Conservation (phyloP, 2,329 filamentous ascomycete species). For the Podosphaera aphanis region DNA sequence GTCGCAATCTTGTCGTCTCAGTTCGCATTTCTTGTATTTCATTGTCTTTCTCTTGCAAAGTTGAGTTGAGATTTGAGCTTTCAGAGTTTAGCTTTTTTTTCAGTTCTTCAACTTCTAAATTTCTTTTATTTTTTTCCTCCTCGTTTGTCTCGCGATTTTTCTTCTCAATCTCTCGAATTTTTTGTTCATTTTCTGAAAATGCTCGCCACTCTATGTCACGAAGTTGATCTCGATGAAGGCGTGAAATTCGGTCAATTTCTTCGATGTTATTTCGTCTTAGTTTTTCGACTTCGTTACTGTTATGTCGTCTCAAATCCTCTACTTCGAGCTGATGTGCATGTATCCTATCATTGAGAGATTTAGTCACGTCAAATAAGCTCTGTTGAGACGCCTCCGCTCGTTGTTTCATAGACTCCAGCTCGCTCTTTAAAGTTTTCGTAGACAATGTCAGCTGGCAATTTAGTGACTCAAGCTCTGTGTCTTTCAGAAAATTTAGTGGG, state of each 20-base stretch:
- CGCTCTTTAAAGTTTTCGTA: constrained; percentile 35
- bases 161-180: constrained; percentile 14
- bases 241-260: constrained; percentile 33
- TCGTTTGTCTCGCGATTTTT: constrained; percentile 29
- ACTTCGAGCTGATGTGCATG: constrained; percentile 27
- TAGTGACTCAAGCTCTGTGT: constrained; percentile 26
- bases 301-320: constrained; percentile 28
- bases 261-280: constrained; percentile 25
- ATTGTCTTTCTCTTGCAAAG: constrained; percentile 23
- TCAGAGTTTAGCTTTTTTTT: constrained; percentile 27
- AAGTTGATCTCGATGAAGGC: constrained; percentile 43
- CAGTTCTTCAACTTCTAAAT: constrained; percentile 43
- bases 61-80: constrained; percentile 15
- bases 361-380: constrained; percentile 24
- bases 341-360: constrained; percentile 24
- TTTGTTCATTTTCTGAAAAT: constrained; percentile 20
- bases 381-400: constrained; percentile 12
- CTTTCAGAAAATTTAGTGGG: constrained; percentile 6
- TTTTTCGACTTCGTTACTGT: constrained; percentile 32
- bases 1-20: constrained; percentile 23
- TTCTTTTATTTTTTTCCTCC: constrained; percentile 32
- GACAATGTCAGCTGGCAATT: constrained; percentile 13
- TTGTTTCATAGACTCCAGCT: constrained; percentile 37
- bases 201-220: constrained; percentile 38
- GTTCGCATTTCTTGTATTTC: constrained; percentile 27